These are phyloP conservation scores for Jamesozyma spencerorum DNA, from an alignment of 805 yeast genomes.

Conservation along the genomic window DNA sequence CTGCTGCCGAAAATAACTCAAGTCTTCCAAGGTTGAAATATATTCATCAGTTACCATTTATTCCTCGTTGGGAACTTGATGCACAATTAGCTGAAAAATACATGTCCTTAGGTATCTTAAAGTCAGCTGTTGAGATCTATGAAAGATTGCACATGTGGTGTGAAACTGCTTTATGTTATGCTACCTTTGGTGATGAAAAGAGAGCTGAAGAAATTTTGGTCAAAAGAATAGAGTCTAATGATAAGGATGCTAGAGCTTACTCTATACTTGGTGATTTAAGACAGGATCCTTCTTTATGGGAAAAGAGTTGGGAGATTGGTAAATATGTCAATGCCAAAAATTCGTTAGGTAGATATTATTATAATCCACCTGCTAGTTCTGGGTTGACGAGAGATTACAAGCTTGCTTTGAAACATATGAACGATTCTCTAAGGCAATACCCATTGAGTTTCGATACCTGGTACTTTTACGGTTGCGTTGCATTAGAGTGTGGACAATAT, in stretches of 20 bases:
- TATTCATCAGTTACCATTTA: slow-evolving; percentile 62
- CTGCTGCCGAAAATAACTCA: slow-evolving; percentile 19
- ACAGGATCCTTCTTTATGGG: slow-evolving; percentile 70
- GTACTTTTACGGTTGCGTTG: slow-evolving; percentile 89
- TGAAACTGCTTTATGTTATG: slow-evolving; percentile 85
- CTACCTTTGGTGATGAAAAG: slow-evolving; percentile 66
- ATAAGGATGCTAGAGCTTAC: slow-evolving; percentile 74
- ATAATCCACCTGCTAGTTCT: slow-evolving; percentile 50
- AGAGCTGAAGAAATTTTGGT: slow-evolving; percentile 55
- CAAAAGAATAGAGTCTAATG: slow-evolving; percentile 44
- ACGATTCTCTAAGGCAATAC: slow-evolving; percentile 62
- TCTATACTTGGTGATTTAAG: slow-evolving; percentile 80
- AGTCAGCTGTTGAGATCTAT: slow-evolving; percentile 83
- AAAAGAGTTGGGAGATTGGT: slow-evolving; percentile 78
- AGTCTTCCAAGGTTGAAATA: slow-evolving; percentile 52
- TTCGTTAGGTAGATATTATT: slow-evolving; percentile 65
- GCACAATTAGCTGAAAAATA: slow-evolving; percentile 73
- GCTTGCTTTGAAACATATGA: slow-evolving; percentile 54
- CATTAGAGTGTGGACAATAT: slow-evolving; percentile 61
- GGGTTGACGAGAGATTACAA: slow-evolving; percentile 44
- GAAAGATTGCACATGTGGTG: slow-evolving; percentile 65
- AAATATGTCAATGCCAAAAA: slow-evolving; percentile 78
- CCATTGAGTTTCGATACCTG: slow-evolving; percentile 75
- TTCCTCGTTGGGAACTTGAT: slow-evolving; percentile 84
- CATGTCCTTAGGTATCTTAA: slow-evolving; percentile 73